Evolutionary conservation across 495 filamentous ascomycete genomes (phyloP), one percentile per base, ranked within the genome.

Genomic region (Penicillium cinerascens): DNA sequence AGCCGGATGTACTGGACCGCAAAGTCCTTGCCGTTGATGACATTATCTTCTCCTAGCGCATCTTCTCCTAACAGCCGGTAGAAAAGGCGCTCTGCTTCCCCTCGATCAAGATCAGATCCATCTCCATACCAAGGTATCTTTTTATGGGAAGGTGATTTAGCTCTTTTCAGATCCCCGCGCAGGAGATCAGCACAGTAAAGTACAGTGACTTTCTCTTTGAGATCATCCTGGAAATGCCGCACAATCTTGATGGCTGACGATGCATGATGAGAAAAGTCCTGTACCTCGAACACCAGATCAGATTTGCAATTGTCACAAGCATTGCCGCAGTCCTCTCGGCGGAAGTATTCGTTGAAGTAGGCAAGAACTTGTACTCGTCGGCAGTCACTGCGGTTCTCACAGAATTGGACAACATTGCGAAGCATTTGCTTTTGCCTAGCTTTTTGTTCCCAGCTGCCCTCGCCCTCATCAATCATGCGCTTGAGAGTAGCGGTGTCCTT

Each of bases 301-400:
- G 85, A 87, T 38, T 74, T 81, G 76, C 93, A 98, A 55, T 95
- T 96, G 62, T 97, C 93, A 69, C 93, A 99, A 8, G 77, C 78
- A 27, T 71, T 65, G 21, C 82, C 76, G 68, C 93, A 99, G 36
- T 88, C 73, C 10, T 85, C 79, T 37, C 75, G 74, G 8, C 79
- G 73, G 62, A 96, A 97, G 4, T 73, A 65, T 66, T 99, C 95
- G 33, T 86, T 89, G 69, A 99, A 99, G 65, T 99, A 97, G 4
- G 79, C 81, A 21, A 99, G 81, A 17, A 99, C 83, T 66, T 97
- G 87, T 1, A 88, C 87, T 38, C 95, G 78, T 35, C 93, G 82
- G 61, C 93, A 99, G 54, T 93, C 87, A 51, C 79, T 84, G 52
- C 76, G 77, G 67, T 96, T 96, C 60, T 96, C 89, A 70, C 91